phyloP scores from a whole-genome alignment of 495 filamentous ascomycete species.

The Letharia lupina region DNA sequence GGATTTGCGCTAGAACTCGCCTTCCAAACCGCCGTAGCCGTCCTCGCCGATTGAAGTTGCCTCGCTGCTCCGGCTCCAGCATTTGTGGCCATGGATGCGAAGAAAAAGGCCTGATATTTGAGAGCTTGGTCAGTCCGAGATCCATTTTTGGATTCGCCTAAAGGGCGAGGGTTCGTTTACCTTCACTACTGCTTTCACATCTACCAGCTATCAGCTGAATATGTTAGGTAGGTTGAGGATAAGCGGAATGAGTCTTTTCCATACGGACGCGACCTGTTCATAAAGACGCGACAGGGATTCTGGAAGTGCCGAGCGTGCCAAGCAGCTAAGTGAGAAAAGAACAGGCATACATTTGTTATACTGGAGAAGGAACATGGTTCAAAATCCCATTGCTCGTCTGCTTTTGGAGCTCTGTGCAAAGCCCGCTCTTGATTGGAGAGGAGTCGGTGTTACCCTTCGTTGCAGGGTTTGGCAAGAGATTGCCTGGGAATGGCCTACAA shows the following conservation, averaged over 20 bases:
- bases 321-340: neutral
- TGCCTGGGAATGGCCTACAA: neutral
- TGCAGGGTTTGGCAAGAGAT: neutral
- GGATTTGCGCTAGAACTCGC: constrained; percentile 1
- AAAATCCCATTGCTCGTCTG: neutral
- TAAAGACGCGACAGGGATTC: neutral
- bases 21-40: constrained; percentile 23
- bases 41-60: constrained; percentile 21
- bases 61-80: constrained; percentile 24
- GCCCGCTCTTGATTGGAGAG: neutral
- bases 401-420: neutral
- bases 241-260: neutral
- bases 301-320: neutral
- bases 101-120: neutral
- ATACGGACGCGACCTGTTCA: neutral
- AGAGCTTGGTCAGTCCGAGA: neutral
- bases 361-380: neutral
- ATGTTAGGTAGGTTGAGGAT: neutral
- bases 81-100: constrained; percentile 23
- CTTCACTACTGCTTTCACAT: neutral
- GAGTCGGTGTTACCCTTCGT: neutral
- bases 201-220: neutral
- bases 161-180: neutral
- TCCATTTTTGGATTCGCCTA: too few species aligned
- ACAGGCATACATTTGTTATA: neutral